Evolutionary conservation across 2,329 filamentous ascomycete genomes (phyloP), one percentile per base, ranked within the genome.

Genomic region (Penicillium glabrum): DNA sequence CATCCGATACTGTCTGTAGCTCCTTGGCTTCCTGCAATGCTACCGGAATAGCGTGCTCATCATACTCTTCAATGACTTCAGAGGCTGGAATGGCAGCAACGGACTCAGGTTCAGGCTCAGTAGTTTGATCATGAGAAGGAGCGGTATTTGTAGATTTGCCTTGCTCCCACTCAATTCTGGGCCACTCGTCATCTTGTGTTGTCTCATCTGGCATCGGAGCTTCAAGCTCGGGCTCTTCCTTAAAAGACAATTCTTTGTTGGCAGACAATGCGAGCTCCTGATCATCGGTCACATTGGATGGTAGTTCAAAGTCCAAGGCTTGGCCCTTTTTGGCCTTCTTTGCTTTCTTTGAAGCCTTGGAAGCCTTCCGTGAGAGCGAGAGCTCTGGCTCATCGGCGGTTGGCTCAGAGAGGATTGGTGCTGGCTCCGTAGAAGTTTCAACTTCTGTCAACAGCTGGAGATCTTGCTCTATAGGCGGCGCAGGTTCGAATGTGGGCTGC

Each of bases 91-190:
- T 60, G 54, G 66, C 57, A 16, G 60, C 46, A 13, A 61, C 56
- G 14, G 62, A 55, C 51, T 67, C 62, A 53, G 60, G 56, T 49
- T 69, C 69, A 45, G 61, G 56, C 51, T 70, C 69, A 45, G 61
- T 54, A 27, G 61, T 62, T 26, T 57, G 58, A 24, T 70, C 64
- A 24, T 62, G 61, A 31, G 60, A 57, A 47, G 64, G 63, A 48
- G 70, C 66, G 16, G 55, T 50, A 35, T 60, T 53, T 43, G 65
- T 65, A 41, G 62, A 53, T 49, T 67, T 66, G 31, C 60, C 61
- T 51, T 70, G 66, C 19, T 67, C 70, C 73, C 73, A 75, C 52
- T 75, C 72, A 62, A 76, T 75, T 31, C 64, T 54, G 53, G 74
- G 74, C 69, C 70, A 75, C 45, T 63, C 65, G 23, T 75, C 71